Base-by-base conservation (phyloP, 148 eudicot genomes). In the Talinum fruticosum region DNA sequence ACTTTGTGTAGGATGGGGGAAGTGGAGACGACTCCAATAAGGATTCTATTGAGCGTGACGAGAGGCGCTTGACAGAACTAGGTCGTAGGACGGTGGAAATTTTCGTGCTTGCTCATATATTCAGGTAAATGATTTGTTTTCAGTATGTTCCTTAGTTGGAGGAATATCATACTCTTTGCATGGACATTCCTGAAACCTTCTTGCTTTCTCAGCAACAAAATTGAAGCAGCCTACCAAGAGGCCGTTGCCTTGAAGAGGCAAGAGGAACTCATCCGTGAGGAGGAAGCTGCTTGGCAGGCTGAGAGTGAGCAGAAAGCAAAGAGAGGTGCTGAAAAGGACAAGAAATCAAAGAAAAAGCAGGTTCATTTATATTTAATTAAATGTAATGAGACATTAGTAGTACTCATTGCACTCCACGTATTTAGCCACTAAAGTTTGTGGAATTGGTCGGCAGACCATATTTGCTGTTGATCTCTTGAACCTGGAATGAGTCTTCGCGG, bases 181-280 rank as follows among this genome's bases (percentile, higher is more conserved):
- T 59, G 44, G 2, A 18, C 73, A 3, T 53, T 72, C 12, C 66
- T 81, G 49, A 74, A 15, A 29, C 51, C 34, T 24, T 66, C n/a
- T 81, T 73, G 26, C 49, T 81, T 67, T 85, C 78, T 59, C 82
- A 84, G 90, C 88, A 93, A 94, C 85, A 96, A 91, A 83, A 91
- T 96, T 83, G 99, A 96, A 84, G 93, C 84, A 51, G 91, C 99
- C 24, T 96, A 93, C 85, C 97, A 93, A 75, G 99, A 96, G 82
- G 98, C 97, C 85, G 90, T 96, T 85, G 92, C 99, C 45, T 84
- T 96, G 82, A 91, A 87, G 90, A 90, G 97, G 90, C 99, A 96
- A 85, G 99, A 96, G 80, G 99, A 96, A 78, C 99, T 96, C 79
- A 96, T 93, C 75, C 98, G 97, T 76, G 99, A 96, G 86, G 99